phyloP scores from a whole-genome alignment of 2,329 filamentous ascomycete species.

The Ilyonectria robusta region DNA sequence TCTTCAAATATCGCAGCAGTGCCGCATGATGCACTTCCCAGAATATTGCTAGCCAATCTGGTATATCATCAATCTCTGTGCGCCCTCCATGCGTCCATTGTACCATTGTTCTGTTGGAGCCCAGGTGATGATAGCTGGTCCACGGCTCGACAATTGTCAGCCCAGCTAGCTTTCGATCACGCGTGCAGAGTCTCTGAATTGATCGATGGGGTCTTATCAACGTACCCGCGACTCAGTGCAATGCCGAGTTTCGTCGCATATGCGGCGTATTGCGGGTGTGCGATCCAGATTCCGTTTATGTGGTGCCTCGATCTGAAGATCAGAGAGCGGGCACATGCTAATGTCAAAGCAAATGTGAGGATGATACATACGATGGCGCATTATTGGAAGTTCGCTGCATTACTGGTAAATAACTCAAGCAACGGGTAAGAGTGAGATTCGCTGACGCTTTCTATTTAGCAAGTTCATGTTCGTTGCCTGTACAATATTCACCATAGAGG shows the following conservation, averaged over 20 bases:
- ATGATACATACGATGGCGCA: constrained; percentile 28
- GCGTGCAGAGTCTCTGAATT: constrained; percentile 33
- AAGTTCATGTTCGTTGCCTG: constrained; percentile 25
- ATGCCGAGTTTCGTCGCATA: constrained; percentile 42
- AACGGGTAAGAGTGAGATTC: no score
- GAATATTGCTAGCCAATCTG: constrained; percentile 20
- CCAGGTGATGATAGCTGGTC: constrained; percentile 21
- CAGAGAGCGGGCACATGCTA: constrained; percentile 27
- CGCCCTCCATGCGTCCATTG: constrained; percentile 40
- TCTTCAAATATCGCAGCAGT: constrained; percentile 2
- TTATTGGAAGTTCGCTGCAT: constrained; percentile 23
- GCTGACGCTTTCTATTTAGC: constrained; percentile 12
- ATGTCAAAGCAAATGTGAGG: constrained; percentile 36
- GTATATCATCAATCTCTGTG: constrained; percentile 41
- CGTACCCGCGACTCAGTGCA: background rate
- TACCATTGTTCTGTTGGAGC: constrained; percentile 41
- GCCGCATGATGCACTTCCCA: constrained; percentile 7
- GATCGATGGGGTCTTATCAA: constrained; percentile 14
- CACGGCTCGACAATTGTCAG: constrained; percentile 38
- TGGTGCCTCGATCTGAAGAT: constrained; percentile 36
- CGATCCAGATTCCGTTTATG: constrained; percentile 43
- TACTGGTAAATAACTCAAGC: constrained; percentile 12
- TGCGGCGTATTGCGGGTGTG: constrained; percentile 40
- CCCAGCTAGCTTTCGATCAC: constrained; percentile 41
- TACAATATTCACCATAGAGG: constrained; percentile 15